A percentile compares a stretch with the other conserved stretches of the same genome.
These are phyloP conservation scores for Lenzites betulinus DNA, from an alignment of 768 basidiomycete genomes.

Conservation along the genomic window DNA sequence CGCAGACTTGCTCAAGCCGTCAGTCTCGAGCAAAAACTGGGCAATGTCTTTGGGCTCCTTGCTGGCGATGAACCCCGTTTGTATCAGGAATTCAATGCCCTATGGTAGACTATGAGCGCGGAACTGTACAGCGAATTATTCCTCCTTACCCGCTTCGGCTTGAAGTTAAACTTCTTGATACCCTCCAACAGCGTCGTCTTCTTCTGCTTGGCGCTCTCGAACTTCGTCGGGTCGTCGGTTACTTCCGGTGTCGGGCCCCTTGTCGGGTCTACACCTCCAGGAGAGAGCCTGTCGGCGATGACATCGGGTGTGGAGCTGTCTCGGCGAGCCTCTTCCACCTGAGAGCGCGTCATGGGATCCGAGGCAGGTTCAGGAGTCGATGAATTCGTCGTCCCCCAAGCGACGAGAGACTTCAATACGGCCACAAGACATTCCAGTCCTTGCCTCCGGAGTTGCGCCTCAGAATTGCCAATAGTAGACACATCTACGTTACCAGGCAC, in stretches of 20 bases:
- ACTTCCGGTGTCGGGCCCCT: constrained; percentile 77
- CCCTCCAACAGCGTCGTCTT: constrained; percentile 95
- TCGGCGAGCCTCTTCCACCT: constrained; percentile 54
- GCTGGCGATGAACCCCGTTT: constrained; percentile 83
- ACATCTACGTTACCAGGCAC: constrained; percentile 70
- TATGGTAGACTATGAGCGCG: constrained; percentile 33
- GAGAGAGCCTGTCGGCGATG: constrained; percentile 56
- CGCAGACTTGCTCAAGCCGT: constrained; percentile 93
- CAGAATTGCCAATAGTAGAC: constrained; percentile 68
- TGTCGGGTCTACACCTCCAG: constrained; percentile 49
- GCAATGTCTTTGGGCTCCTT: constrained; percentile 78
- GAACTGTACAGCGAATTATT: not conserved
- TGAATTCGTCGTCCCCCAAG: constrained; percentile 71
- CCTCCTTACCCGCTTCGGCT: constrained; percentile 85
- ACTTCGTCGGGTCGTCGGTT: constrained; percentile 86
- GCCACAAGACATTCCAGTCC: constrained; percentile 93
- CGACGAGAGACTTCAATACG: constrained; percentile 85
- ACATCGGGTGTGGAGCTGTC: constrained; percentile 59
- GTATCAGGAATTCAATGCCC: constrained; percentile 89
- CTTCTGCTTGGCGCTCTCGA: constrained; percentile 95
- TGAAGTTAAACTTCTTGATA: constrained; percentile 97
- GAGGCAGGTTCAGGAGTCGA: constrained; percentile 46
- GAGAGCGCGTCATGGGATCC: constrained; percentile 46
- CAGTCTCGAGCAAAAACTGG: constrained; percentile 79
- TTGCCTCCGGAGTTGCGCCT: constrained; percentile 83